Evolutionary conservation across 495 filamentous ascomycete genomes (phyloP), one percentile per base, ranked within the genome.

Genomic region (Pyronema omphalodes): DNA sequence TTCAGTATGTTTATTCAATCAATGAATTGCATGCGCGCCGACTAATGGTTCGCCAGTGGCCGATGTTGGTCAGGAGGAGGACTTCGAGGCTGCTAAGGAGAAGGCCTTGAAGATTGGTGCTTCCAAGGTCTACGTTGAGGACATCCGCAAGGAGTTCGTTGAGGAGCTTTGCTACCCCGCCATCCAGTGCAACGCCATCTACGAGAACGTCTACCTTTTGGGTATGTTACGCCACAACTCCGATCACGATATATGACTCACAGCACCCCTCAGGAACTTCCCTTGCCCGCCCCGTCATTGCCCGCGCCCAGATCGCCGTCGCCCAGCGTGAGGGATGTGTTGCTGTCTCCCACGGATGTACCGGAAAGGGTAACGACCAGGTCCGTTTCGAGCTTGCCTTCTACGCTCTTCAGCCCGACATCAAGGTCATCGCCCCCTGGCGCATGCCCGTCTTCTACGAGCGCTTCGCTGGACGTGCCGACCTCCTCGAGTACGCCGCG

Each of bases 361-460:
- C 86, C 19, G 84, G 84, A 57, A 88, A 89, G 69, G 86, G 84
- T 58, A 88, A 88, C 63, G 83, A 89, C 67, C 82, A 88, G 68
- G 83, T 93, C 55, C 80, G 86, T 62, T 91, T 93, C 71, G 83
- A 87, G 65, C 74, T 86, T 55, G 82, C 78, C 37, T 86, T 83
- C 57, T 67, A 70, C 64, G 82, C 83, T 54, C 70, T 81, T 58
- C 74, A 87, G 68, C 84, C 84, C 53, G 69, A 70, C 44, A 83
- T 88, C 70, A 84, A 88, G 70, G 76, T 93, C 69, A 85, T 93
- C 66, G 86, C 86, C 45, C 89, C 87, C 34, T 94, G 89, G 88
- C 73, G 89, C 57, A 71, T 84, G 47, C 81, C 84, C 46, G 76
- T 80, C 63, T 94, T 96, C 76, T 86, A 79, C 73, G 70, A 84